Base-by-base conservation (phyloP, 2,329 filamentous ascomycete genomes). In the Decorospora gaudefroyi region DNA sequence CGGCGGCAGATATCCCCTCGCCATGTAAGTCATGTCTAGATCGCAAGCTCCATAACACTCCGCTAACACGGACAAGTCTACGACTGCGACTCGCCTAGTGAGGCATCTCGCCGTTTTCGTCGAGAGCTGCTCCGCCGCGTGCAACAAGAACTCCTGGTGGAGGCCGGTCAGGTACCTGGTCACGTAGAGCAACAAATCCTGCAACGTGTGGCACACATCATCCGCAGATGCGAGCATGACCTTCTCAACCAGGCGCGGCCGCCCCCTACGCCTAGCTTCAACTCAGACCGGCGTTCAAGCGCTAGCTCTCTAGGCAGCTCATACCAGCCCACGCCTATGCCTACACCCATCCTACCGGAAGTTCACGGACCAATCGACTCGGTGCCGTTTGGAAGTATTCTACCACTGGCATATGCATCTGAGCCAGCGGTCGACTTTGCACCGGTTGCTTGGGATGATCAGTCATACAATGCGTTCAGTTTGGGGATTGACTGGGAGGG, bases 111-210 rank as follows among this genome's bases (percentile, higher is more conserved):
- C 11, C 57, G 61, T 36, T 63, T 73, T 23, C 65, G 67, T 10
- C 57, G 60, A 21, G 67, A 71, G 10, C 53, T 75, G 1, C 67
- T 70, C 0, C 53, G 59, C 1, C 50, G 62, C 1, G 61, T 73
- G 13, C 62, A 65, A 9, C 49, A 55, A 3, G 59, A 65, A n/a
- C 59, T 76, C 6, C 43, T 60, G 21, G 19, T 41, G 0, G 57
- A 59, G 6, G 62, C 62, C 6, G 55, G 53, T 22, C 53, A 46
- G 9, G 45, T 61, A 21, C 41, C 57, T 0, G 54, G 49, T 3
- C 51, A 54, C 4, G 49, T 57, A 10, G 60, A 67, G 41, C 61
- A 64, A 39, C 44, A 59, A 10, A 48, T 67, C 3, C 55, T 67
- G 11, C 49, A 52, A 9, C 57, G 55, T 16, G 61, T 66, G 1